Evolutionary conservation across 257 asterid genomes (phyloP).

Genomic region (Lycium barbarum): DNA sequence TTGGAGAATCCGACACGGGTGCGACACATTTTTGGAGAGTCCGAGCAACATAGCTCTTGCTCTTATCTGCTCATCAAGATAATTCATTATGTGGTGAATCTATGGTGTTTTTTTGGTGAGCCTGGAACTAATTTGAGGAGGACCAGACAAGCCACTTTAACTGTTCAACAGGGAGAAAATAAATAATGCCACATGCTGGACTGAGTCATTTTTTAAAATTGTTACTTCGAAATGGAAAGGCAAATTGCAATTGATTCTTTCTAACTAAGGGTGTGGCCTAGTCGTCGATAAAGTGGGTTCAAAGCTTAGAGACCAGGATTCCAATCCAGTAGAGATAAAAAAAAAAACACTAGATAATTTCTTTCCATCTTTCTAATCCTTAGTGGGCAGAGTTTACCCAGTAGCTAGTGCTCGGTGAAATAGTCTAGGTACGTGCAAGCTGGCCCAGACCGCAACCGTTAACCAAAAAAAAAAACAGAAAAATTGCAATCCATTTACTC

Average conservation of each 20-base stretch:
- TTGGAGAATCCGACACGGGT: no score
- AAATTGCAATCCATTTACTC: background rate
- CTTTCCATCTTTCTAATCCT: background rate
- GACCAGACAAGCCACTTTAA: background rate
- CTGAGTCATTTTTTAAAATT: background rate
- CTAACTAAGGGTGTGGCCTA: background rate
- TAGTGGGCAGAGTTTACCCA: background rate
- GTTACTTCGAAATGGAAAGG: background rate
- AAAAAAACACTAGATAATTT: background rate
- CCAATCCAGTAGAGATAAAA: background rate
- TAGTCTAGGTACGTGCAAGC: background rate
- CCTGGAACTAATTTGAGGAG: constrained; percentile 10
- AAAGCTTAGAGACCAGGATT: background rate
- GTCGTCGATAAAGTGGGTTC: background rate
- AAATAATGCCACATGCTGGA: background rate
- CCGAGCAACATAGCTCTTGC: background rate
- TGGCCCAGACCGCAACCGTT: background rate
- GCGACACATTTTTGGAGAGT: no score
- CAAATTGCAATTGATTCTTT: background rate
- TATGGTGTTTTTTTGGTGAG: background rate
- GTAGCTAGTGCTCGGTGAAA: background rate
- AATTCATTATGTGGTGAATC: constrained; percentile 15
- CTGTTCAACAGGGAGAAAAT: background rate
- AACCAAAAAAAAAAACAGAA: background rate
- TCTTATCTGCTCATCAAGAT: background rate